Conservation (phyloP, 2,329 filamentous ascomycete genomes). For the Epichloe elymi region DNA sequence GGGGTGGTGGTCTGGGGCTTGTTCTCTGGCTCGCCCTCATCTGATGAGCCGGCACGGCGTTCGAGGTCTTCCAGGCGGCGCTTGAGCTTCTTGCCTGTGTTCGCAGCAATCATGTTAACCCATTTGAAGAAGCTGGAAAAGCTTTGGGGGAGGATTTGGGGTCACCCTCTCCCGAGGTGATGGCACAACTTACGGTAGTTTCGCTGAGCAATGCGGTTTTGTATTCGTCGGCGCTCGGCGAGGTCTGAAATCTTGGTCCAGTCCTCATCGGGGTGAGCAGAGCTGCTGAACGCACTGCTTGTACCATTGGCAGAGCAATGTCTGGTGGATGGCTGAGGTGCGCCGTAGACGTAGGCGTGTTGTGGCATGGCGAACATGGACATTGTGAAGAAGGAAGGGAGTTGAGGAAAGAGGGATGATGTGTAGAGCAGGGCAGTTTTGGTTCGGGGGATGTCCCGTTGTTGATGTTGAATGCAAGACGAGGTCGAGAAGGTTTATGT, state of each 20-base stretch:
- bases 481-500: background rate
- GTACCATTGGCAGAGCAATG: slow-evolving; percentile 63
- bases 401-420: too few species aligned
- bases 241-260: slow-evolving; percentile 99
- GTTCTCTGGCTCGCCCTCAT: slow-evolving; percentile 33
- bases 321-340: slow-evolving; percentile 32
- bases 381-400: slow-evolving; percentile 13
- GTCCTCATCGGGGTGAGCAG: slow-evolving; percentile 91
- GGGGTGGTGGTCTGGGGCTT: slow-evolving; percentile 15
- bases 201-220: slow-evolving; percentile 94
- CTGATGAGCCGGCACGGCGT: slow-evolving; percentile 51
- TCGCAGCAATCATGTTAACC: background rate
- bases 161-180: too few species aligned
- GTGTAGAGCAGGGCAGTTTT: too few species aligned
- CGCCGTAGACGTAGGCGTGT: slow-evolving; percentile 20
- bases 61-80: slow-evolving; percentile 76
- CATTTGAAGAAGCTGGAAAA: background rate
- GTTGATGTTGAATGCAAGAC: background rate
- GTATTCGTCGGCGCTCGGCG: slow-evolving; percentile 83
- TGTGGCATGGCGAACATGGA: slow-evolving; percentile 24
- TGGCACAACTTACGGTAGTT: slow-evolving; percentile 61
- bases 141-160: too few species aligned
- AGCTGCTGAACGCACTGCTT: slow-evolving; percentile 89
- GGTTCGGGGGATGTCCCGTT: too few species aligned
- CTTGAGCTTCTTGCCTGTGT: slow-evolving; percentile 79